Percentiles rank a stretch among this genome's conserved stretches.
These are phyloP conservation scores for Fragaria nilgerrensis DNA, from an alignment of 306 rosid species.

Conservation along the genomic window DNA sequence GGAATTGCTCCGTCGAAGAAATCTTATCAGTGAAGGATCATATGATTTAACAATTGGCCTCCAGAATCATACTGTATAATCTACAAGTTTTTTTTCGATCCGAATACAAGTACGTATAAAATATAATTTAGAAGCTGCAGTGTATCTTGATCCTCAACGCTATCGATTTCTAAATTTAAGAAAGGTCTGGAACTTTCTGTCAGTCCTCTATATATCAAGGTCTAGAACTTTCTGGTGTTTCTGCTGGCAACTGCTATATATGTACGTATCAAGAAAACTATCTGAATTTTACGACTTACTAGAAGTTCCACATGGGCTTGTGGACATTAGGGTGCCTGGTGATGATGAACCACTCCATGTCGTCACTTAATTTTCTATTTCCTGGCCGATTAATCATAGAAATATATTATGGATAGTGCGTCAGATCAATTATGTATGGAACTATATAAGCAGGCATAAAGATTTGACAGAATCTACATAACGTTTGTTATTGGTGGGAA, in stretches of 20 bases:
- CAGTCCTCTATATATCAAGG: neutral
- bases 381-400: neutral
- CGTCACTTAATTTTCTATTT: neutral
- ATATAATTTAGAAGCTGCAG: neutral
- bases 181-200: constrained; percentile 4
- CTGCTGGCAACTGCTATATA: neutral
- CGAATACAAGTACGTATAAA: neutral
- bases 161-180: neutral
- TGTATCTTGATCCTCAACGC: neutral
- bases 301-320: neutral
- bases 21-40: neutral
- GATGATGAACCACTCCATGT: neutral
- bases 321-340: neutral
- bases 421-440: neutral
- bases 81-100: neutral
- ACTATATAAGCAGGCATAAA: neutral
- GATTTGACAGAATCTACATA: neutral
- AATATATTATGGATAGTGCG: neutral
- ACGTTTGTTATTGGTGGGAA: neutral
- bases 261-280: neutral
- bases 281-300: neutral
- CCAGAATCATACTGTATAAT: neutral
- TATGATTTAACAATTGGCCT: neutral
- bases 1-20: neutral
- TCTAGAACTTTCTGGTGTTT: neutral